Evolutionary conservation across 441 rosid species (phyloP), one percentile per base, ranked within the genome.

Genomic region (Croton setiger): DNA sequence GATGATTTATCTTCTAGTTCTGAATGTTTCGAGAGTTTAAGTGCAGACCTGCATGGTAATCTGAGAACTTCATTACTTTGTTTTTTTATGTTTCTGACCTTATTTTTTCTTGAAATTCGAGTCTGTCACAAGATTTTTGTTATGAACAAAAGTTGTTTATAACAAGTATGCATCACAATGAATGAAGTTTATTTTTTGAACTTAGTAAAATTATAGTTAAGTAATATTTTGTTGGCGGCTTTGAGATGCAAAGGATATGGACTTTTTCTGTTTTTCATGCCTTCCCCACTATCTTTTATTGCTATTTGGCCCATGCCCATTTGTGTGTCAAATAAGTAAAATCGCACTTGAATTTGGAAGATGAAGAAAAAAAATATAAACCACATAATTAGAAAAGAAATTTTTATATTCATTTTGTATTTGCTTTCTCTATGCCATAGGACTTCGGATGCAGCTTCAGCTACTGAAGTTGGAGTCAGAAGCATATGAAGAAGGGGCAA

Each of bases 361-460:
- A 8, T 31, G 20, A 2, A 27, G 31, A 27, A 27, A 27, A 27
- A 27, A 27, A 27, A 27, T n/a, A n/a, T n/a, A n/a, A n/a, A n/a
- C n/a, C n/a, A n/a, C n/a, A n/a, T n/a, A n/a, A 27, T 27, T 27
- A 0, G 31, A 2, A 27, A 27, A 27, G 1, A 27, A 27, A 27
- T 27, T 27, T 27, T 27, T 27, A 27, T 27, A 27, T 27, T 7
- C 44, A 48, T 17, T 17, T 0, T 61, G 8, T 43, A 0, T 12
- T 11, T 5, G 62, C 3, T 74, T 47, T 9, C 70, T 39, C 60
- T 31, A 31, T 57, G 58, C 3, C 20, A 37, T 51, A 96, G 99
- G 98, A 57, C 98, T 96, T 54, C 83, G 98, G 65, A 81, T 82
- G 95, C 99, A 93, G 82, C 96, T 96, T 70, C 88, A 93, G 70